Conservation (phyloP, 192 early-diverging fungal species). For the Entophlyctis luteolus region DNA sequence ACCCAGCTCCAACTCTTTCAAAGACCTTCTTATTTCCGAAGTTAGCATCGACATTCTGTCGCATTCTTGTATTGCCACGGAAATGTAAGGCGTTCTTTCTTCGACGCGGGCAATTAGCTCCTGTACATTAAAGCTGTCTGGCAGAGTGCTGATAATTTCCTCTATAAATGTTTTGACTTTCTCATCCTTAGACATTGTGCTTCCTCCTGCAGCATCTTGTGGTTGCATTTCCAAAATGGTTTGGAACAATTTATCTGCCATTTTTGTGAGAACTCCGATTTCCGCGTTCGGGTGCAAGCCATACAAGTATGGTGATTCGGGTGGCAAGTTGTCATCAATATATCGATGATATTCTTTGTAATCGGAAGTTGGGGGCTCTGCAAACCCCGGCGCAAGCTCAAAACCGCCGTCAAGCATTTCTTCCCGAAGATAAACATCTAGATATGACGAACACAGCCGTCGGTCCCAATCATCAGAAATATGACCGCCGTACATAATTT, state of each 20-base stretch:
- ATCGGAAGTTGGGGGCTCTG: constrained; percentile 54
- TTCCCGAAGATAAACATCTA: constrained; percentile 56
- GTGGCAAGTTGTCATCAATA: constrained; percentile 62
- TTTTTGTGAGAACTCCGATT: constrained; percentile 62
- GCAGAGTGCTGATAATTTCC: constrained; percentile 55
- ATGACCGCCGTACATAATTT: constrained; percentile 70
- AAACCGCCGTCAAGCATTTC: constrained; percentile 65
- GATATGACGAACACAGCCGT: constrained; percentile 56
- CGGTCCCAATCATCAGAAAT: constrained; percentile 68
- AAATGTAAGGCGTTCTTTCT: constrained; percentile 65
- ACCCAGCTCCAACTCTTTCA: constrained; percentile 63
- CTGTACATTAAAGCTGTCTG: constrained; percentile 58
- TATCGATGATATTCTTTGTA: constrained; percentile 65
- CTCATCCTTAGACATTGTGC: constrained; percentile 60
- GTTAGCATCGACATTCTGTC: constrained; percentile 63
- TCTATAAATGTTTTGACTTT: constrained; percentile 58
- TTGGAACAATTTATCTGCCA: constrained; percentile 62
- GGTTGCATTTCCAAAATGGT: constrained; percentile 68
- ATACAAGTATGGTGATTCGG: constrained; percentile 60
- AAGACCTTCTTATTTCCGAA: constrained; percentile 53
- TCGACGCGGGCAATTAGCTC: constrained; percentile 62
- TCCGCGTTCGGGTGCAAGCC: constrained; percentile 66
- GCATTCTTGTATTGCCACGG: constrained; percentile 62
- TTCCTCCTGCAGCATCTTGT: constrained; percentile 52
- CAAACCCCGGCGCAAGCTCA: constrained; percentile 61